These are phyloP conservation scores for Nicotiana sylvestris DNA, from an alignment of 257 asterid genomes.

Conservation along the genomic window DNA sequence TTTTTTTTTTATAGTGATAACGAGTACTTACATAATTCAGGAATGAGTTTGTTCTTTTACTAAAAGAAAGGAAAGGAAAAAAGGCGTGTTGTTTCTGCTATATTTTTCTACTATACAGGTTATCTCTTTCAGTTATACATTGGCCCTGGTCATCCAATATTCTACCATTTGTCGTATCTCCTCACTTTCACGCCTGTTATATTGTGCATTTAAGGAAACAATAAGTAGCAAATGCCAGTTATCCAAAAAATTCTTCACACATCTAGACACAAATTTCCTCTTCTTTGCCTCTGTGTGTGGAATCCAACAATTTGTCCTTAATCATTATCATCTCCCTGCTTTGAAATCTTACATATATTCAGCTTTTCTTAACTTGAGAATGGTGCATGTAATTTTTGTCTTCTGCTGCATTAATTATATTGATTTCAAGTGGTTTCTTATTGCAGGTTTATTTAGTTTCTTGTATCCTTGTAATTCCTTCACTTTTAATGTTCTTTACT, in stretches of 20 bases:
- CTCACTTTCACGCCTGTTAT: background rate
- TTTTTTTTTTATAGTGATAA: background rate
- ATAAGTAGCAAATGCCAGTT: background rate
- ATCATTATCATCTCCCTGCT: background rate
- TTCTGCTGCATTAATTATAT: background rate
- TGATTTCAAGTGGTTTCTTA: no score
- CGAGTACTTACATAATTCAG: background rate
- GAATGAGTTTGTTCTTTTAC: background rate
- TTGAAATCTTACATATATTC: background rate
- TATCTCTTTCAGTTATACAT: background rate
- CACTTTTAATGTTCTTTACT: background rate
- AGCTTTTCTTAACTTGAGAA: background rate
- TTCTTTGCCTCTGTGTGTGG: background rate
- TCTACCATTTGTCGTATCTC: background rate
- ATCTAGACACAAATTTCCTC: background rate
- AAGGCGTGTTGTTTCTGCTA: background rate
- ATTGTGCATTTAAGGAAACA: background rate
- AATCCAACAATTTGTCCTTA: background rate
- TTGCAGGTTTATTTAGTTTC: background rate
- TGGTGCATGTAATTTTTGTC: background rate
- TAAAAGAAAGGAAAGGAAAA: background rate
- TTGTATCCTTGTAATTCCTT: background rate
- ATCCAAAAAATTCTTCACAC: background rate
- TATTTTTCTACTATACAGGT: background rate
- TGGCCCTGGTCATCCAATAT: background rate